phyloP scores from a whole-genome alignment of 2,329 filamentous ascomycete species.

The Aspergillus candidus region DNA sequence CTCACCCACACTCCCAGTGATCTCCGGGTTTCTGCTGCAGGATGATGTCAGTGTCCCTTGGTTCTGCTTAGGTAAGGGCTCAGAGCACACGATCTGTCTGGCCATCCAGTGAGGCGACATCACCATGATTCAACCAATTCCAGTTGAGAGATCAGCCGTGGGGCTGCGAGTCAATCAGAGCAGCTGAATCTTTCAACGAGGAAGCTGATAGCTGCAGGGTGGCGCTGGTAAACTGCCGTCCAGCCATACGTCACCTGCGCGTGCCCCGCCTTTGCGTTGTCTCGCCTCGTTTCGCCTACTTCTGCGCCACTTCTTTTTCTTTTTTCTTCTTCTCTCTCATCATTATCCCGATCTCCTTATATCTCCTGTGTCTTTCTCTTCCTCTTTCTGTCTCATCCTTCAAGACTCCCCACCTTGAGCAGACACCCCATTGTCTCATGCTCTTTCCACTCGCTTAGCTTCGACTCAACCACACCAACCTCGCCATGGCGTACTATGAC shows the following conservation, averaged over 20 bases:
- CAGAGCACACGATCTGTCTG: too few species aligned
- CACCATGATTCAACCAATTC: too few species aligned
- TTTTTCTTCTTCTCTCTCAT: constrained; percentile 2
- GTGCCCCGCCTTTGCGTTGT: too few species aligned
- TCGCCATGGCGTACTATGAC: constrained; percentile 35
- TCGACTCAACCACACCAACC: constrained; percentile 1
- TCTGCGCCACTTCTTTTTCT: constrained; percentile 17
- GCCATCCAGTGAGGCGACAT: too few species aligned
- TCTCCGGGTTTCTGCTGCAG: neutral
- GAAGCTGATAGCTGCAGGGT: too few species aligned
- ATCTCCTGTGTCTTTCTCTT: neutral
- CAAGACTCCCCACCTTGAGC: neutral
- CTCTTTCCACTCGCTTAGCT: neutral
- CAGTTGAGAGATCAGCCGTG: too few species aligned
- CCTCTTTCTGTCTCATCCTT: neutral
- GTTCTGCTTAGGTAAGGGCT: too few species aligned
- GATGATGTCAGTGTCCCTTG: neutral
- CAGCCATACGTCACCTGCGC: too few species aligned
- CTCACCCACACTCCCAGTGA: too few species aligned
- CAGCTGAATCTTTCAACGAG: too few species aligned
- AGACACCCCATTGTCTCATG: neutral
- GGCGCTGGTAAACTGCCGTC: too few species aligned
- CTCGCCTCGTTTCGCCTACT: neutral
- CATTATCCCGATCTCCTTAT: constrained; percentile 6
- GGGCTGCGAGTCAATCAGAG: too few species aligned